Conservation (phyloP, 2,329 filamentous ascomycete genomes). For the Aspergillus novofumigatus region DNA sequence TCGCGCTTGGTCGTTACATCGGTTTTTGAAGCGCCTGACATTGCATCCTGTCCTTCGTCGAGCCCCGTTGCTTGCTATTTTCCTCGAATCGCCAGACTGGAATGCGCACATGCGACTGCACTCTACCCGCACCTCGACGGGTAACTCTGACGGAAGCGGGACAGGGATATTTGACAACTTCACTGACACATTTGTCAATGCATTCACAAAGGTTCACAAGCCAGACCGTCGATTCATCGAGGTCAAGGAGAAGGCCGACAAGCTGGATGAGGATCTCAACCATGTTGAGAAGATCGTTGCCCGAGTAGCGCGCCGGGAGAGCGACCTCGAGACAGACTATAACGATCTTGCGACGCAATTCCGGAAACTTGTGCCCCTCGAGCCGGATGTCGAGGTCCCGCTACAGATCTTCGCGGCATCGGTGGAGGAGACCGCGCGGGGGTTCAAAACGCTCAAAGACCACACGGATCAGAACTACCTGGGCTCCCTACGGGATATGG, state of each 20-base stretch:
- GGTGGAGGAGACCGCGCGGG: slow-evolving; percentile 75
- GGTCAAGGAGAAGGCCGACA: slow-evolving; percentile 86
- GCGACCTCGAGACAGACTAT: slow-evolving; percentile 83
- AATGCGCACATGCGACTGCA: slow-evolving; percentile 89
- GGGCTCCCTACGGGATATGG: slow-evolving; percentile 88
- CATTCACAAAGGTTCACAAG: slow-evolving; percentile 94
- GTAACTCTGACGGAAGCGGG: slow-evolving; percentile 38
- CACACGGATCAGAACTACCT: slow-evolving; percentile 95
- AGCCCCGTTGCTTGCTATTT: slow-evolving; percentile 75
- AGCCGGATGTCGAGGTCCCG: slow-evolving; percentile 77
- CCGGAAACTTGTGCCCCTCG: slow-evolving; percentile 83
- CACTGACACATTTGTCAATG: slow-evolving; percentile 94
- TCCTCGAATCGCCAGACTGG: slow-evolving; percentile 92
- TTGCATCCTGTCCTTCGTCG: slow-evolving; percentile 85
- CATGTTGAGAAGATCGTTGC: slow-evolving; percentile 96
- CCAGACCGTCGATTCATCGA: slow-evolving; percentile 92
- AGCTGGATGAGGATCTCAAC: slow-evolving; percentile 86
- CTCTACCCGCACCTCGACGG: slow-evolving; percentile 59
- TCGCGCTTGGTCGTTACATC: slow-evolving; percentile 82
- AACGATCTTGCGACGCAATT: slow-evolving; percentile 89
- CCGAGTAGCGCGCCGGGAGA: slow-evolving; percentile 79
- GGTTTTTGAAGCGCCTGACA: slow-evolving; percentile 81
- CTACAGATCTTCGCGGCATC: slow-evolving; percentile 83
- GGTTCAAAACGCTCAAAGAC: slow-evolving; percentile 77
- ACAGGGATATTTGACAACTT: slow-evolving; percentile 86